Evolutionary conservation across 805 yeast species (phyloP).

Genomic region (Candida verbasci): DNA sequence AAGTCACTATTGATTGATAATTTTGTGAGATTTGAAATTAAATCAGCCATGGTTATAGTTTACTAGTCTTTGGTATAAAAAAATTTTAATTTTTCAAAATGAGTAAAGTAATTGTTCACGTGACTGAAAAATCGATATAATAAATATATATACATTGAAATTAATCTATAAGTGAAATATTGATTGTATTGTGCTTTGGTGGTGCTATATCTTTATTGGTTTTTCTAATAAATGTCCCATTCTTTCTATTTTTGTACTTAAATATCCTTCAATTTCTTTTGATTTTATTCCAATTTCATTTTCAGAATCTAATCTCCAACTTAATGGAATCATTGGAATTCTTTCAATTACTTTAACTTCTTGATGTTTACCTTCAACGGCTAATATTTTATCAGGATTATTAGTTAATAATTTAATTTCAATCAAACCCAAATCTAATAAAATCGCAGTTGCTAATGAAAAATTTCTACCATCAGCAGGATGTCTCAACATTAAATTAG

Average conservation of each 20-base stretch:
- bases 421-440: slow-evolving; percentile 72
- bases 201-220: slow-evolving; percentile 10
- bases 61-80: too few species aligned
- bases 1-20: too few species aligned
- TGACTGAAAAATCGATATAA: too few species aligned
- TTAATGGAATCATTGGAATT: slow-evolving; percentile 94
- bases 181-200: too few species aligned
- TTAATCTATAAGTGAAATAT: too few species aligned
- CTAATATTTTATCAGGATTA: slow-evolving; percentile 92
- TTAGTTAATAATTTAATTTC: slow-evolving; percentile 81
- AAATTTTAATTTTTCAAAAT: too few species aligned
- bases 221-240: slow-evolving; percentile 84
- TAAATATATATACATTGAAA: too few species aligned
- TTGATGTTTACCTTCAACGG: slow-evolving; percentile 84
- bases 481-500: slow-evolving; percentile 85
- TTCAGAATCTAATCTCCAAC: slow-evolving; percentile 54
- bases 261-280: slow-evolving; percentile 85
- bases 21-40: slow-evolving; percentile 12
- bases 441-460: slow-evolving; percentile 88
- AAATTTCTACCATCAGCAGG: slow-evolving; percentile 98
- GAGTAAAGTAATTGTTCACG: too few species aligned
- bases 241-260: slow-evolving; percentile 89
- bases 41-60: slow-evolving; percentile 27
- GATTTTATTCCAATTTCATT: slow-evolving; percentile 70
- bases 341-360: slow-evolving; percentile 76